Evolutionary conservation across 129 eudicot genomes (phyloP).

Genomic region (Lonicera japonica): DNA sequence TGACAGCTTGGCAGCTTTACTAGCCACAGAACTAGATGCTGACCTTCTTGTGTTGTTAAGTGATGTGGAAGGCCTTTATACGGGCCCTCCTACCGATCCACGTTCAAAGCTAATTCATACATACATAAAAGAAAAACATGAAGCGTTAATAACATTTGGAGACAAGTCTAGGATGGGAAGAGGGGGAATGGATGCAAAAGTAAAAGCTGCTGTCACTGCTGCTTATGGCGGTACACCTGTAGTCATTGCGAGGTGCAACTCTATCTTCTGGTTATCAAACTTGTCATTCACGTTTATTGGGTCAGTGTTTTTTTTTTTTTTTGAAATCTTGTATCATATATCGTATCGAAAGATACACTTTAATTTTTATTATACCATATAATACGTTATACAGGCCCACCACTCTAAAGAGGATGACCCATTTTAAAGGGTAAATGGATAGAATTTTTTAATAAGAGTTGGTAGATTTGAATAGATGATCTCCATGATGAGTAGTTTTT

Average conservation of each 20-base stretch:
- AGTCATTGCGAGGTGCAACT: slow-evolving; percentile 66
- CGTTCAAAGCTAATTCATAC: slow-evolving; percentile 75
- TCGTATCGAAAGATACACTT: no score
- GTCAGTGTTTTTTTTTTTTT: no score
- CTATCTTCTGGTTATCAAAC: neutral
- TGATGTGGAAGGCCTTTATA: slow-evolving; percentile 93
- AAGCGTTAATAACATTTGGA: slow-evolving; percentile 65
- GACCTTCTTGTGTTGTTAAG: slow-evolving; percentile 86
- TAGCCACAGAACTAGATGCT: slow-evolving; percentile 80
- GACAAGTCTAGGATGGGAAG: slow-evolving; percentile 94
- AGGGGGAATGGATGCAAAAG: slow-evolving; percentile 98
- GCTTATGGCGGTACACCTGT: slow-evolving; percentile 86
- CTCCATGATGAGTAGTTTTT: no score
- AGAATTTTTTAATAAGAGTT: no score
- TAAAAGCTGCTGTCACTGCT: slow-evolving; percentile 80
- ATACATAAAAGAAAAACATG: slow-evolving; percentile 68
- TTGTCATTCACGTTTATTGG: no score
- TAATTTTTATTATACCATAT: no score
- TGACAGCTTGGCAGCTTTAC: slow-evolving; percentile 81
- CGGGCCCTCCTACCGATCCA: slow-evolving; percentile 93
- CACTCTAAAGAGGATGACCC: no score
- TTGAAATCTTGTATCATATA: no score
- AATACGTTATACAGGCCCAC: no score
- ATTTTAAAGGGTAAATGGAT: no score
- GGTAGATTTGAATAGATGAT: no score